Evolutionary conservation across 352 stramenopile genomes (phyloP), one percentile per base, ranked within the genome.

Genomic region (Globisporangium camurandrum): DNA sequence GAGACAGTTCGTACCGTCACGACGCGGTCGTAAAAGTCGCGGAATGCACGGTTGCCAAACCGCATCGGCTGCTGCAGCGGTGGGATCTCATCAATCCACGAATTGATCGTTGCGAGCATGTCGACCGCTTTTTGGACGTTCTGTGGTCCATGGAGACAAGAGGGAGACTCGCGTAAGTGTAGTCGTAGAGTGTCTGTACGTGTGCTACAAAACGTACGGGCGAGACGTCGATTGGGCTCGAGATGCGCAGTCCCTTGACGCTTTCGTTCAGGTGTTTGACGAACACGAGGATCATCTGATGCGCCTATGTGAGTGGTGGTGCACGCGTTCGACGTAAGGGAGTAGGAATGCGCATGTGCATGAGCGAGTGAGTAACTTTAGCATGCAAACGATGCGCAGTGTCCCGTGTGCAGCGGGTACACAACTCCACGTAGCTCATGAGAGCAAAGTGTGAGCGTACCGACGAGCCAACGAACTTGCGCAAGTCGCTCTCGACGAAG

Each of bases 21-120:
- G 22, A 95, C 65, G 27, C 83, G 77, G 52, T 93, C 79, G 59
- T 93, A 87, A 62, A 95, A 97, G 27, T 61, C 75, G 12, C 92
- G 87, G 69, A 96, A 98, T 14, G 93, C 87, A 55, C 96, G 96
- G 75, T 98, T 98, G 19, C 93, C 93, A 51, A 97, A 98, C 28
- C 93, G 87, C 86, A 96, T 96, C 17, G 87, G 84, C 65, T 97
- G 89, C 61, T 97, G 75, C 45, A 97, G 79, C 9, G 87, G 88
- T 27, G 90, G 90, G 42, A 96, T 93, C 41, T 97, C 88, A 42
- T 96, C 85, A 43, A 97, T 80, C 86, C 87, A 97, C 37, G 62
- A 66, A 54, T 83, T 79, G 46, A 97, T 72, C 46, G 81, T 65
- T 24, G 68, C 44, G 17, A 93, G 22, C 31, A 90, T 37, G 14